These are phyloP conservation scores for Bidens hawaiensis DNA, from an alignment of 140 eudicot genomes.

Conservation along the genomic window DNA sequence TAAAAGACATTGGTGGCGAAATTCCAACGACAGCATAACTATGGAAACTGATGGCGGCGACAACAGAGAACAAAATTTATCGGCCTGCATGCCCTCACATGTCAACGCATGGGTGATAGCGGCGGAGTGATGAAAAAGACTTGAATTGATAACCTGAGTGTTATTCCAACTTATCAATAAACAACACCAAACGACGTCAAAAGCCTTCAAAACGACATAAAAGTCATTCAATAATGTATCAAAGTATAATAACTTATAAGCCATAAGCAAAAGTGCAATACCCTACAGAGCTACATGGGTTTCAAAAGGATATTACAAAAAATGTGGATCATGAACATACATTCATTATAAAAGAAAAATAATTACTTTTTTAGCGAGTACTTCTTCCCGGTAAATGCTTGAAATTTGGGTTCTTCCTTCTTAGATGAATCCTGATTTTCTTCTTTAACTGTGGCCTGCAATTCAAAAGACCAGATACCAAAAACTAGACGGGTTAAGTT, in stretches of 20 bases:
- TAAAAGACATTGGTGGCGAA: too few species aligned
- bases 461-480: constrained; percentile 10
- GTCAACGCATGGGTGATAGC: too few species aligned
- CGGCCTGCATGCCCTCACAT: too few species aligned
- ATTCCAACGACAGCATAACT: too few species aligned
- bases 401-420: constrained; percentile 61
- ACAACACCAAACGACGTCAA: neutral
- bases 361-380: constrained; percentile 46
- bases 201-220: neutral
- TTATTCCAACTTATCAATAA: neutral
- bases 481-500: neutral
- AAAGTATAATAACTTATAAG: neutral
- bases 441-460: constrained; percentile 38
- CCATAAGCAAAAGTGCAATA: constrained; percentile 11
- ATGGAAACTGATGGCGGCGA: too few species aligned
- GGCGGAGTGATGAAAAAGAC: too few species aligned
- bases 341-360: neutral
- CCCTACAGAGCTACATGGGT: constrained; percentile 10
- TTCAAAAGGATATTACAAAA: constrained; percentile 19
- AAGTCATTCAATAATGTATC: neutral
- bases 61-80: too few species aligned
- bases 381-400: constrained; percentile 77
- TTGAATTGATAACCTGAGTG: too few species aligned
- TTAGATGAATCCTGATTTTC: constrained; percentile 26
- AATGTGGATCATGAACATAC: constrained; percentile 15